Percentiles rank a stretch among this genome's conserved stretches.
phyloP scores from a whole-genome alignment of 2,329 filamentous ascomycete genomes.

The Aspergillus neoniger region DNA sequence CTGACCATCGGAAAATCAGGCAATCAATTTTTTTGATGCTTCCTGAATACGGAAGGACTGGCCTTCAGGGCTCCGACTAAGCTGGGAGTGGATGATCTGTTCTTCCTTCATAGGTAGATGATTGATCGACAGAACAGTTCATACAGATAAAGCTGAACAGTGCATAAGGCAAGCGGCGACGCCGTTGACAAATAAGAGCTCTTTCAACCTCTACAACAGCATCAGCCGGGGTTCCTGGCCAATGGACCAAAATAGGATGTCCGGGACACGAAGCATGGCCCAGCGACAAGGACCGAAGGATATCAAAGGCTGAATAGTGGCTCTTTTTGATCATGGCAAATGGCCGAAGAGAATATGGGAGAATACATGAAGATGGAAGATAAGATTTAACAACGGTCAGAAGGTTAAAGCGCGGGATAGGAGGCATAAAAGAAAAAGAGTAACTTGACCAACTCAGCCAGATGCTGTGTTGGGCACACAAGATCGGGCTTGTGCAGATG shows the following conservation, averaged over 20 bases:
- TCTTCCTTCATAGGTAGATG: background rate
- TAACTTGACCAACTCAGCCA: background rate
- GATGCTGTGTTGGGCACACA: conserved; percentile 1
- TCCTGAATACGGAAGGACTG: background rate
- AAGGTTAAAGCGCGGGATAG: background rate
- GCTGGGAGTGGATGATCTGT: background rate
- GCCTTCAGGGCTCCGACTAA: background rate
- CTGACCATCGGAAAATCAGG: background rate
- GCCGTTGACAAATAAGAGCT: background rate
- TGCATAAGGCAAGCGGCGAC: background rate
- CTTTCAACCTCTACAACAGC: background rate
- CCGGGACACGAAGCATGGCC: background rate
- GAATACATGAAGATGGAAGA: conserved; percentile 2
- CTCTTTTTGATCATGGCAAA: background rate
- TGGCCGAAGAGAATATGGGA: background rate
- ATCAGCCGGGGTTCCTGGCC: background rate
- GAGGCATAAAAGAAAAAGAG: background rate
- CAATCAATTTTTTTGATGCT: background rate
- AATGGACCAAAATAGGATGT: background rate
- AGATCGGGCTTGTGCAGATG: background rate
- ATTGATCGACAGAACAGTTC: background rate
- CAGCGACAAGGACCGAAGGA: background rate
- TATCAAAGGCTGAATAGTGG: background rate
- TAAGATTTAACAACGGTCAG: conserved; percentile 4
- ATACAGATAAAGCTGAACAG: background rate